A percentile compares a stretch with the other conserved stretches of the same genome.
Conservation (phyloP, 352 stramenopile genomes). For the Phytophthora hybrid region DNA sequence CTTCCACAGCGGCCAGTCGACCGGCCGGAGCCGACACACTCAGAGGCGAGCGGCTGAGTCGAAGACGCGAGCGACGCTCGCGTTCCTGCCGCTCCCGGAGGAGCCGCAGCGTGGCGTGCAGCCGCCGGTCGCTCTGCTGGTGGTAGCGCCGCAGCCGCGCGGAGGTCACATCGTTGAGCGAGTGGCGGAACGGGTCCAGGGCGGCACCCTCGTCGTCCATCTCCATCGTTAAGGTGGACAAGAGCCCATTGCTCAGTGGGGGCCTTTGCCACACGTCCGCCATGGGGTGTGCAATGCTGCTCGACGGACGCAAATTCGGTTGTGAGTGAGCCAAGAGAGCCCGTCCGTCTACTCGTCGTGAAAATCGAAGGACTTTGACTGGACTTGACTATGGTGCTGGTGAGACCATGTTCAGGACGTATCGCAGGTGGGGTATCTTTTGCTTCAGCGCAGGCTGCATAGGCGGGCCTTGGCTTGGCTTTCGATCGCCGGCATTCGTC, state of each 20-base stretch:
- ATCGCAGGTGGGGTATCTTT: conserved; percentile 29
- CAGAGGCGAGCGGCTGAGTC: conserved; percentile 25
- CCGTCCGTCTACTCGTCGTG: conserved; percentile 9
- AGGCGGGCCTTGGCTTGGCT: background rate
- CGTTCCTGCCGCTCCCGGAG: conserved; percentile 61
- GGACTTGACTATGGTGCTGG: conserved; percentile 13
- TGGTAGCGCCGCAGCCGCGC: conserved; percentile 59
- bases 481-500: background rate
- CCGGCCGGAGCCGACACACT: conserved; percentile 7
- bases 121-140: conserved; percentile 52
- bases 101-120: conserved; percentile 52
- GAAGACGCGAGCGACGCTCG: conserved; percentile 29
- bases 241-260: conserved; percentile 34
- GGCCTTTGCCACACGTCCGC: conserved; percentile 27
- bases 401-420: conserved; percentile 25
- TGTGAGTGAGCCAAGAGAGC: conserved; percentile 23
- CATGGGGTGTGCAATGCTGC: conserved; percentile 12
- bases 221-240: conserved; percentile 44
- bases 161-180: conserved; percentile 50
- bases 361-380: conserved; percentile 21
- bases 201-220: conserved; percentile 43
- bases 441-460: conserved; percentile 20
- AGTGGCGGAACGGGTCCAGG: conserved; percentile 16
- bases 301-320: conserved; percentile 29
- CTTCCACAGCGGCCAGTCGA: conserved; percentile 5